Evolutionary conservation across 2,329 filamentous ascomycete genomes (phyloP).

Genomic region (Trichoderma koningiopsis): DNA sequence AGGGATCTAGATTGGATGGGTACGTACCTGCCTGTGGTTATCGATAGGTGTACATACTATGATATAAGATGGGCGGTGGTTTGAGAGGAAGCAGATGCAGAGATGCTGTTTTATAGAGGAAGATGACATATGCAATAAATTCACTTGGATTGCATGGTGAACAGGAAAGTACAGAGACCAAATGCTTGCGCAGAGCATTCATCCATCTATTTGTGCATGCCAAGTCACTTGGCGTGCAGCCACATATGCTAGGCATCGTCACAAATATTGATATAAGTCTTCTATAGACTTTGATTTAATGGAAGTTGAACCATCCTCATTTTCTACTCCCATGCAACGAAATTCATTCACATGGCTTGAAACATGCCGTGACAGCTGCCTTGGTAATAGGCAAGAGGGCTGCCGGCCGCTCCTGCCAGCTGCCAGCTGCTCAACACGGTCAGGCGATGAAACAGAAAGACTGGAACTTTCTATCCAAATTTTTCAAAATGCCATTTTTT

Average conservation of each 20-base stretch:
- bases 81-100: background rate
- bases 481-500: background rate
- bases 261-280: background rate
- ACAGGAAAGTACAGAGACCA: background rate
- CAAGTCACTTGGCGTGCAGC: background rate
- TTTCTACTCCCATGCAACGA: background rate
- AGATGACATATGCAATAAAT: background rate
- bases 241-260: background rate
- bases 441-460: background rate
- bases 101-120: background rate
- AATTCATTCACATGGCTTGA: background rate
- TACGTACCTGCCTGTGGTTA: background rate
- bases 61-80: background rate
- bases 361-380: background rate
- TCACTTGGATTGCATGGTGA: background rate
- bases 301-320: background rate
- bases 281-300: background rate
- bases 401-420: background rate
- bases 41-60: background rate
- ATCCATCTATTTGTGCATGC: background rate
- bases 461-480: background rate
- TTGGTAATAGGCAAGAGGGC: background rate
- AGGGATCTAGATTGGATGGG: background rate
- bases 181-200: no score
- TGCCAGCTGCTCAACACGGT: background rate